phyloP scores from a whole-genome alignment of 2,329 filamentous ascomycete genomes.

The Epichloe sylvatica region DNA sequence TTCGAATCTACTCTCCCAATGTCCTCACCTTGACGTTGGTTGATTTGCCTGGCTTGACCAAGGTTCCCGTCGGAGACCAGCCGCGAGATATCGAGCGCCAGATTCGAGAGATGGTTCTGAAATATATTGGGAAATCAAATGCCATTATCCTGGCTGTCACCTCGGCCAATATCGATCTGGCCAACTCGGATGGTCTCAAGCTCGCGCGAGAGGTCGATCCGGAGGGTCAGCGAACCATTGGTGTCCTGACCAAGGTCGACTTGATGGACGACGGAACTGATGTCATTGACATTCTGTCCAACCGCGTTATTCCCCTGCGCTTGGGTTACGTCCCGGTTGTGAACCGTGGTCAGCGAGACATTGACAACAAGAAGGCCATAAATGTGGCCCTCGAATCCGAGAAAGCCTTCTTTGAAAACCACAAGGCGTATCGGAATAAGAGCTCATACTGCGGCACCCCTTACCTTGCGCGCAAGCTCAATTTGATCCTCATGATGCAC shows the following conservation, averaged over 20 bases:
- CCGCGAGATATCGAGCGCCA: slow-evolving; percentile 93
- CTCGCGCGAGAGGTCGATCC: slow-evolving; percentile 93
- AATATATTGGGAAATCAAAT: slow-evolving; percentile 97
- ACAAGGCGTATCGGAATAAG: slow-evolving; percentile 98
- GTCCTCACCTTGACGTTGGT: slow-evolving; percentile 94
- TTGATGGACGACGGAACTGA: slow-evolving; percentile 98
- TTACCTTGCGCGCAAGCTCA: slow-evolving; percentile 90
- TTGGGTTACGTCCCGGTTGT: slow-evolving; percentile 95
- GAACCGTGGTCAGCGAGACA: slow-evolving; percentile 94
- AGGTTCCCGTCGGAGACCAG: slow-evolving; percentile 92
- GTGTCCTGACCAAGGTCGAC: slow-evolving; percentile 96
- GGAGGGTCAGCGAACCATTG: slow-evolving; percentile 93
- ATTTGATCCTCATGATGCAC: slow-evolving; percentile 99
- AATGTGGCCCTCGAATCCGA: slow-evolving; percentile 82
- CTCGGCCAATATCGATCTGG: slow-evolving; percentile 91
- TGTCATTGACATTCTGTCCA: slow-evolving; percentile 94
- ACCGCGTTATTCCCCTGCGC: slow-evolving; percentile 87
- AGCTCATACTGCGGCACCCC: slow-evolving; percentile 96
- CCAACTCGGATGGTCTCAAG: slow-evolving; percentile 96
- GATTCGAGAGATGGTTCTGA: slow-evolving; percentile 95
- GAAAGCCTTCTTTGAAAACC: slow-evolving; percentile 94
- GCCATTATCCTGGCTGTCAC: slow-evolving; percentile 96
- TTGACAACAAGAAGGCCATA: slow-evolving; percentile 95
- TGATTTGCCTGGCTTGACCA: slow-evolving; percentile 90
- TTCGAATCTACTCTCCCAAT: slow-evolving; percentile 96